Evolutionary conservation across 306 rosid species (phyloP).

Genomic region (Fragaria iinumae): DNA sequence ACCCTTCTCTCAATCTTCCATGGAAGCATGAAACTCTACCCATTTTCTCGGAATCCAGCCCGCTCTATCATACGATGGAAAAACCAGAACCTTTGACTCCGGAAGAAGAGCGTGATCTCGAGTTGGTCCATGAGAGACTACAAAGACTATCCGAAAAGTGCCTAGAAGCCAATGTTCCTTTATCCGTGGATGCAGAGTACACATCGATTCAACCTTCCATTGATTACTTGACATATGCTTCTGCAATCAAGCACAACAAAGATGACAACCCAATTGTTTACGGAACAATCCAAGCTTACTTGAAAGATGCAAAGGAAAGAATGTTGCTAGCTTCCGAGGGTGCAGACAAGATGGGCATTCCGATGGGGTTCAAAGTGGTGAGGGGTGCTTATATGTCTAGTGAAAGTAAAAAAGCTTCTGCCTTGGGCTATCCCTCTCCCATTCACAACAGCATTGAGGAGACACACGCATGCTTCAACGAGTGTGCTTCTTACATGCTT

Average conservation of each 20-base stretch:
- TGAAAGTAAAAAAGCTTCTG: slow-evolving; percentile 54
- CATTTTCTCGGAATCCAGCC: slow-evolving; percentile 56
- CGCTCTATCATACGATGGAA: slow-evolving; percentile 63
- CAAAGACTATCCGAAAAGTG: slow-evolving; percentile 52
- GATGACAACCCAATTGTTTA: slow-evolving; percentile 48
- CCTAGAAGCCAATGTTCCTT: slow-evolving; percentile 49
- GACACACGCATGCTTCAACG: slow-evolving; percentile 73
- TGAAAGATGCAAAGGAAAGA: slow-evolving; percentile 81
- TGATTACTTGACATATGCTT: slow-evolving; percentile 76
- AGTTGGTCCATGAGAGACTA: slow-evolving; percentile 52
- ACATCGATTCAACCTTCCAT: slow-evolving; percentile 82
- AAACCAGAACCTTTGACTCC: slow-evolving; percentile 55
- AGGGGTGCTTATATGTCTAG: slow-evolving; percentile 94
- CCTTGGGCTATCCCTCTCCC: slow-evolving; percentile 67
- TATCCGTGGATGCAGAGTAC: slow-evolving; percentile 80
- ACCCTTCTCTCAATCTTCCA: slow-evolving; percentile 62
- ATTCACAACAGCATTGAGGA: slow-evolving; percentile 64
- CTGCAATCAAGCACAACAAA: slow-evolving; percentile 59
- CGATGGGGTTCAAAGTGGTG: slow-evolving; percentile 82
- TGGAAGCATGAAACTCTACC: slow-evolving; percentile 81
- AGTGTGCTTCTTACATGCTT: slow-evolving; percentile 60
- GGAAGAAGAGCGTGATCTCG: slow-evolving; percentile 68
- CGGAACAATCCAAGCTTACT: slow-evolving; percentile 75
- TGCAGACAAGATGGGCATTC: slow-evolving; percentile 58
- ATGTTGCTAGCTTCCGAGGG: slow-evolving; percentile 38